Percentiles rank a stretch among this genome's conserved stretches.
phyloP scores from a whole-genome alignment of 805 yeast genomes.

The Candida caryicola region DNA sequence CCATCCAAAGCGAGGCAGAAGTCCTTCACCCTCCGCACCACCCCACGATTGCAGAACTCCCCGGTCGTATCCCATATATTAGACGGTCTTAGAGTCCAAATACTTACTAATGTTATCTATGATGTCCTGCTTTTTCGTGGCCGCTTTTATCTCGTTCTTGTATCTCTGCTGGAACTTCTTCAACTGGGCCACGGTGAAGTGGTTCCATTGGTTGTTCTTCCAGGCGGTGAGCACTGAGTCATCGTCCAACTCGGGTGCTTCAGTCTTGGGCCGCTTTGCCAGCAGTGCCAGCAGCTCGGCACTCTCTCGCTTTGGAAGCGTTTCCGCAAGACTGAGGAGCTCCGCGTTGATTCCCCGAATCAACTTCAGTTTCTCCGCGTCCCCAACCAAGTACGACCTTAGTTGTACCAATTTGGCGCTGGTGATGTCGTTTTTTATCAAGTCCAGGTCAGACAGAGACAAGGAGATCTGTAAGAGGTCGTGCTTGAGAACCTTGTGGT shows the following conservation, averaged over 20 bases:
- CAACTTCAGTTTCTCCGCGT: slow-evolving; percentile 7
- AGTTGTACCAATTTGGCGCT: slow-evolving; percentile 14
- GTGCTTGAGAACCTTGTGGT: slow-evolving; percentile 61
- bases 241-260: slow-evolving; percentile 38
- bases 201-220: slow-evolving; percentile 32
- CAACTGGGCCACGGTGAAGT: slow-evolving; percentile 44
- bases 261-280: slow-evolving; percentile 17
- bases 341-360: slow-evolving; percentile 10
- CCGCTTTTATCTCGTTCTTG: slow-evolving; percentile 32
- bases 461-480: slow-evolving; percentile 52
- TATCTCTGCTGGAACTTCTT: slow-evolving; percentile 37
- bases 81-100: slow-evolving; percentile 12
- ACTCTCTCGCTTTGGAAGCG: slow-evolving; percentile 13
- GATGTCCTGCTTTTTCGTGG: slow-evolving; percentile 41
- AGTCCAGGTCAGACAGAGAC: slow-evolving; percentile 12
- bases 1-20: too few relatives aligned
- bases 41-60: too few relatives aligned
- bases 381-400: slow-evolving; percentile 5
- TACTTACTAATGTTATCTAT: slow-evolving; percentile 39
- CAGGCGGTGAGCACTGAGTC: slow-evolving; percentile 42
- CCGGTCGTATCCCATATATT: too few relatives aligned
- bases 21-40: too few relatives aligned
- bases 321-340: slow-evolving; percentile 11
- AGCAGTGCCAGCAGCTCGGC: slow-evolving; percentile 37
- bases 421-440: slow-evolving; percentile 21